Evolutionary conservation across 2,329 filamentous ascomycete genomes (phyloP).

Genomic region (Fusarium sp.): DNA sequence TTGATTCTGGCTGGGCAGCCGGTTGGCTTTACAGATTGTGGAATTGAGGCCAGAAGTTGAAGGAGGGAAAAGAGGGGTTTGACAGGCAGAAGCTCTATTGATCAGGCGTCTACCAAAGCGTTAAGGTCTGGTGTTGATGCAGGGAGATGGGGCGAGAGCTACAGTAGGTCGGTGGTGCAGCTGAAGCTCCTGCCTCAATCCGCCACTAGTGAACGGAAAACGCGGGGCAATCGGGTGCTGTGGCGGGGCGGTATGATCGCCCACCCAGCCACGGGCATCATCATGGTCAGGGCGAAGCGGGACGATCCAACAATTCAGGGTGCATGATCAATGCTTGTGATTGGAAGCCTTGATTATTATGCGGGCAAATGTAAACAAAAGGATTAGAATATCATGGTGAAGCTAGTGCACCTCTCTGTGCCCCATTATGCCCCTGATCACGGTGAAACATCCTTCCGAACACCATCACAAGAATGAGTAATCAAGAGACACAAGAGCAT

Average conservation of each 20-base stretch:
- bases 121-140: constrained; percentile 26
- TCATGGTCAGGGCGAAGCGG: constrained; percentile 26
- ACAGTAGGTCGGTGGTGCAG: constrained; percentile 7
- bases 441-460: not conserved
- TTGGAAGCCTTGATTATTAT: not conserved
- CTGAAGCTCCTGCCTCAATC: constrained; percentile 29
- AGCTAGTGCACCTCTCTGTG: not conserved
- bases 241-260: constrained; percentile 9
- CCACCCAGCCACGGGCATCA: constrained; percentile 11
- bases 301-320: not conserved
- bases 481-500: constrained; percentile 32
- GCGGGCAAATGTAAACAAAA: not conserved
- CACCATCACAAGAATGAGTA: constrained; percentile 1
- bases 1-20: constrained; percentile 24
- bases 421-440: not conserved
- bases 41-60: constrained; percentile 5
- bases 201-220: constrained; percentile 30
- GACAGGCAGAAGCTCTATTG: constrained; percentile 13
- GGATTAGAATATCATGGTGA: not conserved
- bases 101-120: constrained; percentile 24
- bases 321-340: not conserved
- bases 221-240: constrained; percentile 37
- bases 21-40: constrained; percentile 31
- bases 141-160: constrained; percentile 29
- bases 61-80: constrained; percentile 36